Conservation (phyloP, 2,329 filamentous ascomycete species). For the Aciculosporium take region DNA sequence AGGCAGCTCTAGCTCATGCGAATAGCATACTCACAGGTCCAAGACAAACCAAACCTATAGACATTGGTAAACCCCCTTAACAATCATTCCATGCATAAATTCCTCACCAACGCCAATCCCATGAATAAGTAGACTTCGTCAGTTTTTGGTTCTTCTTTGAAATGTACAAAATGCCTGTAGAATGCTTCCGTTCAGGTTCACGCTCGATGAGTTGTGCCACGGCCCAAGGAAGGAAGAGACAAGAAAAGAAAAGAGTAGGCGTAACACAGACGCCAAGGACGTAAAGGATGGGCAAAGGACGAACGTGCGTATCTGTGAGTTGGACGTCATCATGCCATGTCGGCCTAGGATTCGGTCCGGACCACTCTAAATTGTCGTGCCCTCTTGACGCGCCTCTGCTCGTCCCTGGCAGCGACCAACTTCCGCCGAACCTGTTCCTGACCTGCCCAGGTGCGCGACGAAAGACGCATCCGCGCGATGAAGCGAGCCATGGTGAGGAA, state of each 20-base stretch:
- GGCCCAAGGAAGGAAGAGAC: background rate
- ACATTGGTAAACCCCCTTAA: background rate
- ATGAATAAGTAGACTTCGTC: background rate
- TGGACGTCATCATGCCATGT: background rate
- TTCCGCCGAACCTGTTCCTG: constrained; percentile 36
- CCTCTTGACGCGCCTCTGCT: constrained; percentile 29
- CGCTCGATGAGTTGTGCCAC: background rate
- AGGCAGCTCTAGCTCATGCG: background rate
- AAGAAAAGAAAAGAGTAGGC: too few species aligned
- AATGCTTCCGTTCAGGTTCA: too few species aligned
- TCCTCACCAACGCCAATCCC: background rate
- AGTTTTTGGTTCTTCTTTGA: background rate
- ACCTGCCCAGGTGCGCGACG: constrained; percentile 33
- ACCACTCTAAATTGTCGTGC: constrained; percentile 27
- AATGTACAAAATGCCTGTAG: background rate
- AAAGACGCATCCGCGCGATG: constrained; percentile 34
- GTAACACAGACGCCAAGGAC: too few species aligned
- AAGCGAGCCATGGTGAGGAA: constrained; percentile 37
- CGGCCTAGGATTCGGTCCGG: constrained; percentile 9
- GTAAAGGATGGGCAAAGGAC: too few species aligned
- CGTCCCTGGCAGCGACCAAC: constrained; percentile 35
- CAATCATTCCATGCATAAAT: background rate
- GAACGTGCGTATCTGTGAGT: too few species aligned
- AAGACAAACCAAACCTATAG: background rate
- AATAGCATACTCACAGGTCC: background rate